These are phyloP conservation scores for Tricholoma sp. DNA, from an alignment of 768 basidiomycete species.

Conservation along the genomic window DNA sequence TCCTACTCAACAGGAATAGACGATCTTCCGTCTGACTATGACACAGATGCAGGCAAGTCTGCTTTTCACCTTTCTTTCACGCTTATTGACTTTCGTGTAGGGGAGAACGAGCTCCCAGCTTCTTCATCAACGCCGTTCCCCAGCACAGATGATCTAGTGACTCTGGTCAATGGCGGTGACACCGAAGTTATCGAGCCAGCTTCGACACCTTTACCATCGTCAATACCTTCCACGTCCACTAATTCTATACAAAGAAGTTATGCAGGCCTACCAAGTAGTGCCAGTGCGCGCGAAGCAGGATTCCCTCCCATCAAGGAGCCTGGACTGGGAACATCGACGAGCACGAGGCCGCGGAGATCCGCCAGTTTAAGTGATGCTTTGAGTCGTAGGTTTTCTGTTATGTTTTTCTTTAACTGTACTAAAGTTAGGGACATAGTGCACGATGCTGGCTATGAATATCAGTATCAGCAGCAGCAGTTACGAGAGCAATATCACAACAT, in stretches of 20 bases:
- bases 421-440: slow-evolving; percentile 22
- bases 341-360: slow-evolving; percentile 63
- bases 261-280: slow-evolving; percentile 21
- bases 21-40: slow-evolving; percentile 20
- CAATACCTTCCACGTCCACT: slow-evolving; percentile 16
- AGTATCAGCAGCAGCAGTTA: slow-evolving; percentile 23
- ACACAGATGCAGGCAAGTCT: slow-evolving; percentile 36
- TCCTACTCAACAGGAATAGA: slow-evolving; percentile 36
- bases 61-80: background rate
- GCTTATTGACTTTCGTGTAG: background rate
- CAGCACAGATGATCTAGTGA: slow-evolving; percentile 8
- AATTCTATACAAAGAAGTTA: slow-evolving; percentile 22
- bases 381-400: slow-evolving; percentile 23
- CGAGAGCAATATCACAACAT: slow-evolving; percentile 31
- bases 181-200: slow-evolving; percentile 28
- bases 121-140: slow-evolving; percentile 19
- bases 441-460: slow-evolving; percentile 22
- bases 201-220: slow-evolving; percentile 20
- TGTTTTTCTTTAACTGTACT: background rate
- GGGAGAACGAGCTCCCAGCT: slow-evolving; percentile 15
- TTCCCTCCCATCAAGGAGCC: slow-evolving; percentile 12
- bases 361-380: slow-evolving; percentile 70
- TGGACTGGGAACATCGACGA: slow-evolving; percentile 34
- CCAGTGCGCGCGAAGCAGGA: slow-evolving; percentile 11
- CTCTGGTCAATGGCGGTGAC: slow-evolving; percentile 21